These are phyloP conservation scores for Monilinia laxa DNA, from an alignment of 2,329 filamentous ascomycete species.

Conservation along the genomic window DNA sequence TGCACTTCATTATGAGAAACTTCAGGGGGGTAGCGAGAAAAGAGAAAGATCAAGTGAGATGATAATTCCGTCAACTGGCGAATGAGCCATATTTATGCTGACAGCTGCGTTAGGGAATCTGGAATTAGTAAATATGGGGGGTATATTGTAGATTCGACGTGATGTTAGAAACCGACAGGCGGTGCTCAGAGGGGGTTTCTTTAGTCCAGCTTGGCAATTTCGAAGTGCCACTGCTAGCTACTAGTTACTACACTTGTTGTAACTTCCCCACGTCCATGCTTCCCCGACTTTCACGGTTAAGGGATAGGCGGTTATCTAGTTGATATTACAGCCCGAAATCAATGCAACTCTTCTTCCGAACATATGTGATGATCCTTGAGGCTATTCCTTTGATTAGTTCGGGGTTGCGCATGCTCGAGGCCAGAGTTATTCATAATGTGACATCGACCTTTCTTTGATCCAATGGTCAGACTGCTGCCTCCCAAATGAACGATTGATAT, in stretches of 20 bases:
- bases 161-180: not conserved
- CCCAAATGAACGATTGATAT: not conserved
- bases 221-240: not conserved
- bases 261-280: not conserved
- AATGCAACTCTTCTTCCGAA: too few relatives aligned
- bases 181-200: not conserved
- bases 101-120: not conserved
- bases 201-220: not conserved
- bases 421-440: too few relatives aligned
- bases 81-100: not conserved
- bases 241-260: not conserved
- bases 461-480: not conserved
- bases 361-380: too few relatives aligned
- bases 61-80: not conserved
- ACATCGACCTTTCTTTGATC: not conserved
- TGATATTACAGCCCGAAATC: too few relatives aligned
- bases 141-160: not conserved
- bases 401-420: too few relatives aligned
- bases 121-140: not conserved
- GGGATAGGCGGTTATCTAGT: not conserved
- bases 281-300: not conserved
- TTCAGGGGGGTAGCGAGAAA: not conserved
- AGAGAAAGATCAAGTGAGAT: not conserved
- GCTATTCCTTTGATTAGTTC: too few relatives aligned
- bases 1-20: constrained; percentile 28